A percentile compares a stretch with the other conserved stretches of the same genome.
phyloP scores from a whole-genome alignment of 768 basidiomycete genomes.

The Pholiota microspora region DNA sequence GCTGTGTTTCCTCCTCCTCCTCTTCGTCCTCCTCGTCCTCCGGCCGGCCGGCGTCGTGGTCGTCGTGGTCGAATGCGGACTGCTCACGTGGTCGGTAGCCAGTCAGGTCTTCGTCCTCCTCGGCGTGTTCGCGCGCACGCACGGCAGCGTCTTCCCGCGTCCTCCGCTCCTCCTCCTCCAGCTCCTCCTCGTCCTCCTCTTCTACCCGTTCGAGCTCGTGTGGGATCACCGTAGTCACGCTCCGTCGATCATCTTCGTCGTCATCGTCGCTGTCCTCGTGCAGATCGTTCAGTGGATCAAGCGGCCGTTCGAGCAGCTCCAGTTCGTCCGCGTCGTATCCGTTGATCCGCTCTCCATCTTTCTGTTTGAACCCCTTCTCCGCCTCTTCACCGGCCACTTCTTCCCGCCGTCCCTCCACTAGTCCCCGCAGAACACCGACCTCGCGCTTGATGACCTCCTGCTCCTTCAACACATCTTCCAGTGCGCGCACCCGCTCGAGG shows the following conservation, averaged over 20 bases:
- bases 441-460: constrained; percentile 84
- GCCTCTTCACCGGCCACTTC: constrained; percentile 5
- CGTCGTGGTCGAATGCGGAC: constrained; percentile 4
- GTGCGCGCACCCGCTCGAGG: constrained; percentile 75
- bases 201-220: constrained; percentile 72
- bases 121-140: background rate
- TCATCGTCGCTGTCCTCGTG: constrained; percentile 35
- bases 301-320: constrained; percentile 10
- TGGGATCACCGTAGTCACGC: constrained; percentile 68
- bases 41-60: constrained; percentile 4
- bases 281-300: constrained; percentile 30
- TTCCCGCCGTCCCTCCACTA: constrained; percentile 43
- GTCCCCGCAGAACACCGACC: constrained; percentile 65
- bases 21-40: constrained; percentile 12
- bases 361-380: constrained; percentile 24
- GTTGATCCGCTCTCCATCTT: background rate
- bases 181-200: constrained; percentile 70
- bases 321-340: constrained; percentile 25
- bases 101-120: constrained; percentile 6
- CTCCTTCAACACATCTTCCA: constrained; percentile 81
- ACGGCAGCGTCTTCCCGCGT: background rate
- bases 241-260: constrained; percentile 70
- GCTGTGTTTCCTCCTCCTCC: constrained; percentile 10
- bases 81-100: constrained; percentile 6
- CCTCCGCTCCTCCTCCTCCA: constrained; percentile 21